Percentiles rank a stretch among this genome's conserved stretches.
Evolutionary conservation across 768 basidiomycete species (phyloP).

Genomic region (Rhodotorula diobovata): DNA sequence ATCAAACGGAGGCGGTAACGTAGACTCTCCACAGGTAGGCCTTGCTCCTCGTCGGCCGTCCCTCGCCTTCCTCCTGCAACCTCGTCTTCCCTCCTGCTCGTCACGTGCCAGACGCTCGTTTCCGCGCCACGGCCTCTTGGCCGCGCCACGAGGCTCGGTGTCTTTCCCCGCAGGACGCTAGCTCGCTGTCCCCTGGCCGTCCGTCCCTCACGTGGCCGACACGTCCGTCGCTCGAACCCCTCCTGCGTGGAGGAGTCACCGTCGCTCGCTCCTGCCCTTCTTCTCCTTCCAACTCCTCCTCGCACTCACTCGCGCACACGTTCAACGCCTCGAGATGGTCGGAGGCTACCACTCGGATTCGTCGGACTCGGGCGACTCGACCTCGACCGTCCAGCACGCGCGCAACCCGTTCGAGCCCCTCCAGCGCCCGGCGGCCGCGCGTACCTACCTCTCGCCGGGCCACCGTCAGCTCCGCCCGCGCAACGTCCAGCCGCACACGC

Average conservation of each 20-base stretch:
- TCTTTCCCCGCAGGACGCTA: no score
- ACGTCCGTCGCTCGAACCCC: no score
- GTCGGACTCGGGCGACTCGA: background rate
- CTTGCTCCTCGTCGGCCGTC: background rate
- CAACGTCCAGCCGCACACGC: background rate
- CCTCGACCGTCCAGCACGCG: background rate
- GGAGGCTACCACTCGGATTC: background rate
- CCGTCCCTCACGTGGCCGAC: no score
- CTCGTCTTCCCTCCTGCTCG: background rate
- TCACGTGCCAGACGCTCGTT: no score
- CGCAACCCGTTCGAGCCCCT: background rate
- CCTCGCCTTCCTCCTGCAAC: background rate
- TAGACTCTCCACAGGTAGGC: accelerated
- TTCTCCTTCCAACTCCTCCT: no score
- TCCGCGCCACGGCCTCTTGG: no score
- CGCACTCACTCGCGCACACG: no score
- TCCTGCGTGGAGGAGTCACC: no score
- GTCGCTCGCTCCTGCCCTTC: no score
- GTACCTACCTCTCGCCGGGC: no score
- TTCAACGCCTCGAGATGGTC: background rate
- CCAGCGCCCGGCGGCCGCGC: background rate
- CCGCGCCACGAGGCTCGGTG: background rate
- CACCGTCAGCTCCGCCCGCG: background rate
- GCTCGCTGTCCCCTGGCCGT: no score
- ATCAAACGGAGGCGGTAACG: background rate